Conservation (phyloP, 2,329 filamentous ascomycete genomes). For the Xylariaceae sp. region DNA sequence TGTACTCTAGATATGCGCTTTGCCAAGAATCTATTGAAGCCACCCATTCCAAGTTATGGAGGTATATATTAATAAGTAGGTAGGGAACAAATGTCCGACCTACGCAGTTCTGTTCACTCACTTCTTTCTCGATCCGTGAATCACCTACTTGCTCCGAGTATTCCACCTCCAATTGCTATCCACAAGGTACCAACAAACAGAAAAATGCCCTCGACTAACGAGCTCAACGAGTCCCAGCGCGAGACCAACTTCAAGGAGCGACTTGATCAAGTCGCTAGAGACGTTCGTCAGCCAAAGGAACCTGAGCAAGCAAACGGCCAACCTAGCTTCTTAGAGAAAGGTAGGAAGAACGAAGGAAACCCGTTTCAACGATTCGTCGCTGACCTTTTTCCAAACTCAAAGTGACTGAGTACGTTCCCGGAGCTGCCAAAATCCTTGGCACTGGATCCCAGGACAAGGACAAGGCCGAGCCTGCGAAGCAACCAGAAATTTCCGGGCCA, state of each 20-base stretch:
- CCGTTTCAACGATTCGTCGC: background rate
- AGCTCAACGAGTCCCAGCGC: background rate
- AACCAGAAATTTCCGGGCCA: slow-evolving; percentile 21
- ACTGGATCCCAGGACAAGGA: slow-evolving; percentile 4
- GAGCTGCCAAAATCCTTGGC: slow-evolving; percentile 37
- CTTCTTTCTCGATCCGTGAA: no score
- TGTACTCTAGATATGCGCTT: no score
- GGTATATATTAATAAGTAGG: no score
- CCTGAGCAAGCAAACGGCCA: slow-evolving; percentile 15
- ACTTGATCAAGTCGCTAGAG: slow-evolving; percentile 38
- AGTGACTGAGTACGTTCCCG: slow-evolving; percentile 42
- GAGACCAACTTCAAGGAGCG: slow-evolving; percentile 37
- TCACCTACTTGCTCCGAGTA: no score
- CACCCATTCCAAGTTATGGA: no score
- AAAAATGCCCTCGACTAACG: background rate
- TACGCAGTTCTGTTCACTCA: no score
- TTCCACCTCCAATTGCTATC: background rate
- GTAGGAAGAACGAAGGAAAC: slow-evolving; percentile 38
- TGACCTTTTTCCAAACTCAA: background rate
- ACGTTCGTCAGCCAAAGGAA: slow-evolving; percentile 27
- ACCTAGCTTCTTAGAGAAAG: slow-evolving; percentile 40
- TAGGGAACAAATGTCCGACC: slow-evolving; percentile 5
- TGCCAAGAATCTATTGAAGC: no score
- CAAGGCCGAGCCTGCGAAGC: slow-evolving; percentile 6
- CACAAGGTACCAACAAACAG: background rate